phyloP scores from a whole-genome alignment of 192 early-diverging fungal species.

The Entrophospora sp. region DNA sequence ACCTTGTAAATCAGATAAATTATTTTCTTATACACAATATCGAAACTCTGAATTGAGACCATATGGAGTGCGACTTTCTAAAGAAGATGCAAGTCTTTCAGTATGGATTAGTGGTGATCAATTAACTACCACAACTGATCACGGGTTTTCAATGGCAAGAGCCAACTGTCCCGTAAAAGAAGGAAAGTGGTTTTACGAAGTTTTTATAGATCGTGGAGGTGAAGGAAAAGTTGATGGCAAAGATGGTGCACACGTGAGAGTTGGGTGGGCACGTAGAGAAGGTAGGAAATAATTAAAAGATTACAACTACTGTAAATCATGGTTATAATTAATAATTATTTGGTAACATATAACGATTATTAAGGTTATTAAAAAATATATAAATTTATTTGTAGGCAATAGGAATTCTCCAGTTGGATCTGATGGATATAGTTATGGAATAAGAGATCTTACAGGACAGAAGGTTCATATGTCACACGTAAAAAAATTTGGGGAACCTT shows the following conservation, averaged over 20 bases:
- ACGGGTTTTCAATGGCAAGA: constrained; percentile 55
- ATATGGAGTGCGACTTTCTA: constrained; percentile 37
- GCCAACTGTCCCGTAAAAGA: constrained; percentile 52
- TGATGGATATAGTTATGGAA: constrained; percentile 57
- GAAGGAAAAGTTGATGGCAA: constrained; percentile 31
- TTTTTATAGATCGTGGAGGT: constrained; percentile 38
- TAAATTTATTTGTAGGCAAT: constrained; percentile 36
- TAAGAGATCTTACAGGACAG: constrained; percentile 55
- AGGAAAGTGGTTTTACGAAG: constrained; percentile 58
- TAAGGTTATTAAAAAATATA: background rate
- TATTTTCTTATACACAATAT: constrained; percentile 37
- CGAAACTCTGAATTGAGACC: constrained; percentile 39
- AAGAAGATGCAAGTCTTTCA: constrained; percentile 51
- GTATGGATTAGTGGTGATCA: constrained; percentile 48
- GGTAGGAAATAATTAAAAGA: constrained; percentile 24
- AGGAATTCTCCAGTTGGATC: constrained; percentile 57
- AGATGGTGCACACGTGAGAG: constrained; percentile 51
- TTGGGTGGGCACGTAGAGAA: constrained; percentile 57
- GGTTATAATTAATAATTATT: background rate
- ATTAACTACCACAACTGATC: constrained; percentile 48
- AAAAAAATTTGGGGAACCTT: constrained; percentile 44
- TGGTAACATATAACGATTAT: background rate
- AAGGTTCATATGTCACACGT: constrained; percentile 45
- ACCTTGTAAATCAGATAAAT: constrained; percentile 41
- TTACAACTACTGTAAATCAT: background rate